Base-by-base conservation (phyloP, 2,329 filamentous ascomycete species). In the Colletotrichum simmondsii region DNA sequence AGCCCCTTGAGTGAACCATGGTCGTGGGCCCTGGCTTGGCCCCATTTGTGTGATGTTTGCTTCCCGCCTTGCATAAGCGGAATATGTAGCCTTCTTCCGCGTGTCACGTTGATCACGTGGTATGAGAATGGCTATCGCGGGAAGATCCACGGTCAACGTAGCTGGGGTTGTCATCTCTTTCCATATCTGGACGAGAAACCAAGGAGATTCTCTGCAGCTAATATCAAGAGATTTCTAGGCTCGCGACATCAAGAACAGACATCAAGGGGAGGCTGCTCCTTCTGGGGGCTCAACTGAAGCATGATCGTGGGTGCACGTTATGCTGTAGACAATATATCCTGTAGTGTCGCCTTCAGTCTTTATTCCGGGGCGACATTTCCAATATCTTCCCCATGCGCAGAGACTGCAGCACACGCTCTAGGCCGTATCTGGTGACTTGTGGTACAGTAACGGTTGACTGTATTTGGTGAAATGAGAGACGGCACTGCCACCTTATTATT, bases 1-100 rank as follows among this genome's bases (percentile, higher is more conserved):
- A 35, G 64, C 26, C 32, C 28, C 53, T 72, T 42, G 37, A 53
- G 26, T n/a, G 65, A 54, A 64, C 70, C 70, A 46, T 60, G 54
- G 70, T 49, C 22, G 54, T 37, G 56, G 70, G 61, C 52, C 65
- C 54, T 24, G 26, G 54, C 52, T 54, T 32, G 32, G 54, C 70
- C 60, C 65, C 65, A 72, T 65, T 30, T 22, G 12, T 46, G 66
- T 72, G 54, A 65, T 64, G 35, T 59, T 59, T 69, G 54, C 54
- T 72, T 71, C 66, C 70, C 66, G 70, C 56, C 46, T 22, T 72
- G 70, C 70, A 72, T 72, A 70, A 57, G 53, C 66, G 65, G 70
- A 60, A 72, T 60, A 72, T 70, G 70, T 60, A 64, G 54, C 58
- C 57, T 32, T 42, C 32, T 56, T 72, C 60, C 70, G 65, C 70